Evolutionary conservation across 83 land plant genomes (phyloP), one percentile per base, ranked within the genome.

Genomic region (Picea abies): DNA sequence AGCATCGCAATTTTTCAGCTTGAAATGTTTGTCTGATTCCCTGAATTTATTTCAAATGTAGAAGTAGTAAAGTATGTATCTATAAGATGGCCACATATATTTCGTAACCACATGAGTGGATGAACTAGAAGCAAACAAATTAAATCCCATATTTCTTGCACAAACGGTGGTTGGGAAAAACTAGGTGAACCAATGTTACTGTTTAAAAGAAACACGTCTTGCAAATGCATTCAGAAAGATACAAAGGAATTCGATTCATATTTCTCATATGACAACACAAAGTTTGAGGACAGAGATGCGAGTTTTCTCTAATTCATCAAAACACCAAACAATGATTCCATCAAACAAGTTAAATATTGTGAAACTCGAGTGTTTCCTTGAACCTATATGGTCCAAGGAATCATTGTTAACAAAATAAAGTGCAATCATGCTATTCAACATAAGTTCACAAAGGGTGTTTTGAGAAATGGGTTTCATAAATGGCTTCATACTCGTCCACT

Each of bases 61-160:
- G 23, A 44, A 81, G 60, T 65, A 20, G 58, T 23, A 60, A 96
- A 91, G 81, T 94, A 96, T 52, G 82, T 82, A 58, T 84, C 86
- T 52, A 95, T 79, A 9, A 97, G 86, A 16, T 91, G 93, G 58
- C 85, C 88, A 10, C 92, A 94, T 60, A 86, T 84, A 20, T 85
- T 88, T 10, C 94, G 93, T 60, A 97, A 79, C 93, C 92, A 88
- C n/a, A 86, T 17, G 65, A 95, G 95, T 60, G 90, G 95, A 76
- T 96, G 94, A 83, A 93, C 68, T 58, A 97, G 81, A 26, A 93
- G 82, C 17, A 82, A 79, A 80, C 88, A 84, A 15, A 92, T 84
- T 4, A 81, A 37, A 25, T 87, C 91, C 99, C 99, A 97, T 52
- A 94, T 63, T 65, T 86, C 96, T 98, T 96, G 92, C 62, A 86